phyloP scores from a whole-genome alignment of 2,329 filamentous ascomycete genomes.

The Trichoderma hamatum region DNA sequence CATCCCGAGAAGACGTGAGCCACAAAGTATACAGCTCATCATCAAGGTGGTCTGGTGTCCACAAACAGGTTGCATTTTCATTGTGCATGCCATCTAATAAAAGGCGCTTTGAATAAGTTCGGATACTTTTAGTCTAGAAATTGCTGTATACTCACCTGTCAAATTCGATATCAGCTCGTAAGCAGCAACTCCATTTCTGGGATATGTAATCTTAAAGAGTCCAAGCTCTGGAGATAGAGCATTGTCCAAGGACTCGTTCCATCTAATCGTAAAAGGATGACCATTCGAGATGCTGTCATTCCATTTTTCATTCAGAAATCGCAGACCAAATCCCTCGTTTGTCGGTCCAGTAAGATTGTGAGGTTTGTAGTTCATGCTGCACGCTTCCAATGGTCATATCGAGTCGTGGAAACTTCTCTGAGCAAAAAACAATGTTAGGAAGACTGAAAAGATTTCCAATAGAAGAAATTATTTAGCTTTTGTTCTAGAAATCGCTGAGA shows the following conservation, averaged over 20 bases:
- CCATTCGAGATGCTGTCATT: conserved; percentile 42
- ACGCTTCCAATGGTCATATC: conserved; percentile 11
- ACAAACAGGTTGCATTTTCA: conserved; percentile 33
- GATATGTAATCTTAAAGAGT: conserved; percentile 39
- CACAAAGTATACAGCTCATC: conserved; percentile 38
- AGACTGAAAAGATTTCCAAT: not conserved
- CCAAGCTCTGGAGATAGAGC: conserved; percentile 32
- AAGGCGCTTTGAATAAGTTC: conserved; percentile 21
- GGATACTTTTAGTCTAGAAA: no score
- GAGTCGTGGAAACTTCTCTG: not conserved
- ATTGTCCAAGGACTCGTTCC: conserved; percentile 36
- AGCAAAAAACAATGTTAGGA: not conserved
- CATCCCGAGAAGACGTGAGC: conserved; percentile 33
- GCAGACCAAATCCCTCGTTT: conserved; percentile 36
- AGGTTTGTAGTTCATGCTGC: conserved; percentile 19
- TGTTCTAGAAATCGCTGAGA: conserved; percentile 1
- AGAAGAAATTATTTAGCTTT: not conserved
- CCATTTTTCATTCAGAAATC: conserved; percentile 41
- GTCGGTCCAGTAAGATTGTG: conserved; percentile 24
- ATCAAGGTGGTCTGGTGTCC: conserved; percentile 36
- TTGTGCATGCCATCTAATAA: conserved; percentile 34
- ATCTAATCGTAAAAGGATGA: conserved; percentile 36
- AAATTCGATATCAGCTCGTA: conserved; percentile 38
- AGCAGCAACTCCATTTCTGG: conserved; percentile 36
- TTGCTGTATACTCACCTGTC: conserved; percentile 34